Evolutionary conservation across 2,329 filamentous ascomycete species (phyloP), one percentile per base, ranked within the genome.

Genomic region (Phaeoacremonium minimum): DNA sequence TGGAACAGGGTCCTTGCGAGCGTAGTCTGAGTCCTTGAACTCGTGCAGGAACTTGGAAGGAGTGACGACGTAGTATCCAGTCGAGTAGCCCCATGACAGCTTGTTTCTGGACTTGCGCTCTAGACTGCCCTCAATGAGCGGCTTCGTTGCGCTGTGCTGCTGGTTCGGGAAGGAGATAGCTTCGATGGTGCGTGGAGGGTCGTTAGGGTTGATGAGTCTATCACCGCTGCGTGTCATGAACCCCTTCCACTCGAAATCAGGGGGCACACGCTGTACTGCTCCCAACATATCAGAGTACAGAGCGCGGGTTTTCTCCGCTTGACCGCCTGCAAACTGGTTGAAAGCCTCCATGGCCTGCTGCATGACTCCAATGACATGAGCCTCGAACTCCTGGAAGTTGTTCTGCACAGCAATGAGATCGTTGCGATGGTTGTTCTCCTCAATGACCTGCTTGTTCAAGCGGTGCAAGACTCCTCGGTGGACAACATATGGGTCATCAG

Each of bases 351-450:
- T 74, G 35, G 85, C 84, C 51, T 83, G 77, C 63, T 97, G 91
- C 35, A 97, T 64, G 7, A 87, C 86, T 55, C 85, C 73, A 36
- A 98, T 66, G 37, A 97, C 71, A 57, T 97, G 90, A 1, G 80
- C 73, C 63, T 98, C 93, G 50, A 97, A 98, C 26, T 81, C 73
- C 38, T 83, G 72, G 57, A 97, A 95, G 58, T 87, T 87, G 65
- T 85, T 83, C 64, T 98, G 93, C n/a, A 96, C 85, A 8, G 83
- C 77, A 44, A 98, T 75, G 39, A 97, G 75, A 57, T 98, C 93
- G 57, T 95, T 87, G 46, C 84, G 80, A 66, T 94, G 91, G 69
- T 90, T 94, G 73, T 98, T 98, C 69, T 98, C 93, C 56, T 95
- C 88, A 32, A 87, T 71, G 22, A 97, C 78, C 67, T 98, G 93